These are phyloP conservation scores for Geotrichum restrictum DNA, from an alignment of 1,139 yeast genomes.

Conservation along the genomic window DNA sequence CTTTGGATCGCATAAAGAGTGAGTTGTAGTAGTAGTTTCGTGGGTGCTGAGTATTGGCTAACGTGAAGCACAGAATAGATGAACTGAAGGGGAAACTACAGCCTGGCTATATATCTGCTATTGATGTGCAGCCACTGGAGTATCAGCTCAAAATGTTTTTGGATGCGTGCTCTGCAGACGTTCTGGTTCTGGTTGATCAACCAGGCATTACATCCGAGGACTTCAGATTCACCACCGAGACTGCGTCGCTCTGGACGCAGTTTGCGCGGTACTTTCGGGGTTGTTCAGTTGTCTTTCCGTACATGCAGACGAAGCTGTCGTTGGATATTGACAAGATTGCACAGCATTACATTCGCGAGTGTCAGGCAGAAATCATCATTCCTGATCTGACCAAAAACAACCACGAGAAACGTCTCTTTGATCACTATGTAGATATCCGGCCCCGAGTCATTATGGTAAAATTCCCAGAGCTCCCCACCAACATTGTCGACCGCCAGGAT, in stretches of 20 bases:
- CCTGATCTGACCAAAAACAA: conserved; percentile 9
- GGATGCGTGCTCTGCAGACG: conserved; percentile 65
- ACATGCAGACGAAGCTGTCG: conserved; percentile 50
- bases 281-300: conserved; percentile 61
- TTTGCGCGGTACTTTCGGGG: conserved; percentile 52
- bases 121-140: conserved; percentile 32
- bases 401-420: conserved; percentile 40
- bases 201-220: conserved; percentile 67
- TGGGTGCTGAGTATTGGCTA: neutral
- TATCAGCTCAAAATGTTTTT: conserved; percentile 47
- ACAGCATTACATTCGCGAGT: conserved; percentile 33
- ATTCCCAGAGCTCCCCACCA: conserved; percentile 31
- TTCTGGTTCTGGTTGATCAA: conserved; percentile 60
- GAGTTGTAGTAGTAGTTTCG: conserved; percentile 19
- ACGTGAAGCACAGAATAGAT: conserved; percentile 27
- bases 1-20: conserved; percentile 31
- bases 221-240: conserved; percentile 37
- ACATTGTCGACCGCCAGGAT: conserved; percentile 33
- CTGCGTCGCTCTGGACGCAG: conserved; percentile 46
- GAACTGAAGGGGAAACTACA: conserved; percentile 32
- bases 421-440: conserved; percentile 53
- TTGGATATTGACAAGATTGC: conserved; percentile 51
- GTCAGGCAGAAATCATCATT: conserved; percentile 33
- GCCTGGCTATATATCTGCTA: conserved; percentile 32
- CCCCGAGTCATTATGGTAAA: conserved; percentile 57